Percentiles rank a stretch among this genome's conserved stretches.
Evolutionary conservation across 2,329 filamentous ascomycete species (phyloP).

Genomic region (Graphilbum ipis-grandicollis): DNA sequence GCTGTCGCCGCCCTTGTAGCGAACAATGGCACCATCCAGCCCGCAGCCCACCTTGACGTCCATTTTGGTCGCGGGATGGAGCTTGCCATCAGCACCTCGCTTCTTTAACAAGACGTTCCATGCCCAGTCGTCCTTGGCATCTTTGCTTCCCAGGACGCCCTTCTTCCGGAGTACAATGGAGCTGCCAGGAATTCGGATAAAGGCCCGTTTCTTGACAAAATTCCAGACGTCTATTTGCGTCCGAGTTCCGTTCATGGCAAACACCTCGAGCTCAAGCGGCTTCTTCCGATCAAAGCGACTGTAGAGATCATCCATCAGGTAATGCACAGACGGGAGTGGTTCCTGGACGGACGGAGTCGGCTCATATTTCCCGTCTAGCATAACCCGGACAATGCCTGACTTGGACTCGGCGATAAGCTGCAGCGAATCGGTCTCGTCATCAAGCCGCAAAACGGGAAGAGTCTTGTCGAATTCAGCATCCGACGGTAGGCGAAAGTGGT

Average conservation of each 20-base stretch:
- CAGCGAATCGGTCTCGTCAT: constrained; percentile 77
- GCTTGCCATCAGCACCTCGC: background rate
- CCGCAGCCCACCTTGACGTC: background rate
- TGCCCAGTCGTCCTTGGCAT: background rate
- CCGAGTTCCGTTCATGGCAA: background rate
- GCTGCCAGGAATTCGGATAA: background rate
- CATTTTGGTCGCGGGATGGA: background rate
- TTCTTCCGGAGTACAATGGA: background rate
- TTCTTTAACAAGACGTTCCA: background rate
- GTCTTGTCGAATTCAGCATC: constrained; percentile 62
- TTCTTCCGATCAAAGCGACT: background rate
- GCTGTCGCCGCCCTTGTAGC: background rate
- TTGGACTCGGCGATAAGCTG: background rate
- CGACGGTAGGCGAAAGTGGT: constrained; percentile 68
- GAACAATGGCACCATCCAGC: background rate
- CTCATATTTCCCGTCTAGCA: background rate
- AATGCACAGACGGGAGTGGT: background rate
- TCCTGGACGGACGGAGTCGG: background rate
- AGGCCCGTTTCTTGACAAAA: background rate
- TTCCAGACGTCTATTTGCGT: background rate
- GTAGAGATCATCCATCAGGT: background rate
- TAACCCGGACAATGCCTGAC: background rate
- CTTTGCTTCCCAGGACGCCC: background rate
- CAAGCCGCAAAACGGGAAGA: constrained; percentile 63
- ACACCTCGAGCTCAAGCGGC: background rate